phyloP scores from a whole-genome alignment of 139 green algal genomes.

The Astrephomene gubernaculifera region DNA sequence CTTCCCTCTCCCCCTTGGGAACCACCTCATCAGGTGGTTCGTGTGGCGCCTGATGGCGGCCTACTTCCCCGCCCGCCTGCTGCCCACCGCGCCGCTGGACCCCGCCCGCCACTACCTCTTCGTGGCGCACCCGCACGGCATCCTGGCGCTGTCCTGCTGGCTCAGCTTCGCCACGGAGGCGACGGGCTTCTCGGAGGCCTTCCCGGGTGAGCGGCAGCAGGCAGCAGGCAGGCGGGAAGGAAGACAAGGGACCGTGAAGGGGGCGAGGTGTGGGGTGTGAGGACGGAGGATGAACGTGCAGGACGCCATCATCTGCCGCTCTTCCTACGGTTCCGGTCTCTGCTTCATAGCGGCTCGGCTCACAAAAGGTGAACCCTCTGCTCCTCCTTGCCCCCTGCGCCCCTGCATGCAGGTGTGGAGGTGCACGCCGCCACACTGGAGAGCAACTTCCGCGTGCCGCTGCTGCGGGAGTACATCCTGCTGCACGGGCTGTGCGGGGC shows the following conservation, averaged over 20 bases:
- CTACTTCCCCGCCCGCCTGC: slow-evolving; percentile 61
- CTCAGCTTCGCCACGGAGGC: slow-evolving; percentile 64
- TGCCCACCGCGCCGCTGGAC: slow-evolving; percentile 70
- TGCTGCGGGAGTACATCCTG: slow-evolving; percentile 68
- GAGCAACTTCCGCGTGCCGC: slow-evolving; percentile 66
- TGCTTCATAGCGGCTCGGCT: too few relatives aligned
- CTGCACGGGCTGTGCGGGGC: slow-evolving; percentile 57
- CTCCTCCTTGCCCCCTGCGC: background rate
- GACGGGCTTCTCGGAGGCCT: slow-evolving; percentile 55
- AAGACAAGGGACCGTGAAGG: too few relatives aligned
- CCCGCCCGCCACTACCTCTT: slow-evolving; percentile 65
- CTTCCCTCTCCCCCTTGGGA: background rate
- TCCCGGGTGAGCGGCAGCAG: slow-evolving; percentile 62
- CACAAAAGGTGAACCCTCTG: too few relatives aligned
- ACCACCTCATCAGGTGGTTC: slow-evolving; percentile 44
- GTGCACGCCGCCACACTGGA: slow-evolving; percentile 55
- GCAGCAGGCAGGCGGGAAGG: too few relatives aligned
- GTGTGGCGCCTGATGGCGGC: slow-evolving; percentile 62
- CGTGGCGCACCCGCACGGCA: slow-evolving; percentile 64
- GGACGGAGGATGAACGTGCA: too few relatives aligned
- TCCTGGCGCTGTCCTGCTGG: slow-evolving; percentile 60
- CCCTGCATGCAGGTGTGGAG: slow-evolving; percentile 47
- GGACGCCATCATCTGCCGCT: too few relatives aligned
- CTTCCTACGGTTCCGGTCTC: too few relatives aligned
- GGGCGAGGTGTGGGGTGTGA: too few relatives aligned